Percentiles rank a stretch among this genome's conserved stretches.
phyloP scores from a whole-genome alignment of 441 rosid species.

The Populus hybrid region DNA sequence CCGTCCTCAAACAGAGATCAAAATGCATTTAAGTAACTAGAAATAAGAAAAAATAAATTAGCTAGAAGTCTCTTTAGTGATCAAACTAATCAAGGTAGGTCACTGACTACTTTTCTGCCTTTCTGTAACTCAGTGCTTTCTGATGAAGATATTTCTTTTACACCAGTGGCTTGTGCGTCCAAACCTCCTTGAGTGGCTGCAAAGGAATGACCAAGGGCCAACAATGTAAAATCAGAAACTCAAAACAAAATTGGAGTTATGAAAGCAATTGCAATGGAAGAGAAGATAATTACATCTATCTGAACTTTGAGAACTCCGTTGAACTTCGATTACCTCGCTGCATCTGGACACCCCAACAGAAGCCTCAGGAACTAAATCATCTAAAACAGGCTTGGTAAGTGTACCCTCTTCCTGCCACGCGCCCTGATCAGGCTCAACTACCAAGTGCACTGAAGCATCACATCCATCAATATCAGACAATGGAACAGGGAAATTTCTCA shows the following conservation, averaged over 20 bases:
- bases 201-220: constrained; percentile 13
- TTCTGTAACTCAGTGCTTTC: constrained; percentile 45
- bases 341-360: constrained; percentile 28
- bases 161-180: constrained; percentile 27
- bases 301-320: constrained; percentile 35
- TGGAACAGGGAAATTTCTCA: constrained; percentile 58
- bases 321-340: constrained; percentile 33
- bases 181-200: constrained; percentile 42
- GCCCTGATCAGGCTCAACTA: constrained; percentile 22
- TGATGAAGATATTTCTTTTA: constrained; percentile 40
- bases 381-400: constrained; percentile 12
- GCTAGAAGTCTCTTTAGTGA: neutral
- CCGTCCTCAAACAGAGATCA: neutral
- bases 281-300: constrained; percentile 37
- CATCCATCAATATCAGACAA: constrained; percentile 47
- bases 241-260: neutral
- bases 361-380: constrained; percentile 22
- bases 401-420: constrained; percentile 34
- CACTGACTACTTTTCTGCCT: constrained; percentile 58
- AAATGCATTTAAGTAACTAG: neutral
- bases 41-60: neutral
- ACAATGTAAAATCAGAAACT: constrained; percentile 6
- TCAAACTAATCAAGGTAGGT: too few relatives aligned
- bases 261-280: constrained; percentile 11
- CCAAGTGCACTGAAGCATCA: constrained; percentile 40